A percentile compares a stretch with the other conserved stretches of the same genome.
These are phyloP conservation scores for Polychaeton citri DNA, from an alignment of 2,329 filamentous ascomycete species.

Conservation along the genomic window DNA sequence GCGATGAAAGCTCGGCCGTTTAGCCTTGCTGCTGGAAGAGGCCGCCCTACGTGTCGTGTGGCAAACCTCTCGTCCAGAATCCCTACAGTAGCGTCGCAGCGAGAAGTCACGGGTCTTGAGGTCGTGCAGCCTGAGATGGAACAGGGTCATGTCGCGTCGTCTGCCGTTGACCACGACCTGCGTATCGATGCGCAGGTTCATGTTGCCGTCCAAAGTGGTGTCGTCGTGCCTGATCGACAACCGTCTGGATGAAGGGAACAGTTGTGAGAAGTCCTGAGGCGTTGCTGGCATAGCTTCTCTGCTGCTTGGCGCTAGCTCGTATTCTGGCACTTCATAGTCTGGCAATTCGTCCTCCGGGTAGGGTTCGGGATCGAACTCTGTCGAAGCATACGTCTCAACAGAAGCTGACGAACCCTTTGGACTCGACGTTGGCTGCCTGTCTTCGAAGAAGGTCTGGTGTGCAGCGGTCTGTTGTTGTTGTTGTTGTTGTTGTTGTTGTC, in stretches of 20 bases:
- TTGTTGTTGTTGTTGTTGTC: too few relatives aligned
- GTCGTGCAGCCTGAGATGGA: slow-evolving; percentile 92
- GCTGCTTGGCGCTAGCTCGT: slow-evolving; percentile 29
- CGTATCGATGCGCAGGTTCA: slow-evolving; percentile 87
- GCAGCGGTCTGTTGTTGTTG: too few relatives aligned
- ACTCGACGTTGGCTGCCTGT: slow-evolving; percentile 19
- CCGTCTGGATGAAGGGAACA: slow-evolving; percentile 76
- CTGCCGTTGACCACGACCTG: slow-evolving; percentile 45
- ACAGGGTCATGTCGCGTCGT: slow-evolving; percentile 60
- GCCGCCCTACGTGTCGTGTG: slow-evolving; percentile 56
- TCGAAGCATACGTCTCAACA: slow-evolving; percentile 69
- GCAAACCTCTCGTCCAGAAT: slow-evolving; percentile 87
- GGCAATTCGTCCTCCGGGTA: slow-evolving; percentile 36
- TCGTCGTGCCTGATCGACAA: slow-evolving; percentile 83
- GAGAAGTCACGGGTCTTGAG: slow-evolving; percentile 78
- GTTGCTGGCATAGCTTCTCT: slow-evolving; percentile 61
- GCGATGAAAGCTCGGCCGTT: slow-evolving; percentile 40
- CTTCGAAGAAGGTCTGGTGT: slow-evolving; percentile 14
- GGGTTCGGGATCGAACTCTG: slow-evolving; percentile 44
- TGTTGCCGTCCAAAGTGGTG: slow-evolving; percentile 79
- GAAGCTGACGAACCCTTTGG: slow-evolving; percentile 40
- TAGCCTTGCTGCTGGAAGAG: slow-evolving; percentile 15
- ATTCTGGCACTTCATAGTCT: slow-evolving; percentile 45
- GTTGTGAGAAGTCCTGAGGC: slow-evolving; percentile 64
- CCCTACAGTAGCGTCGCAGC: slow-evolving; percentile 77